Percentiles rank a stretch among this genome's conserved stretches.
phyloP scores from a whole-genome alignment of 108 stramenopile species.

The Chaetoceros tenuissimus region DNA sequence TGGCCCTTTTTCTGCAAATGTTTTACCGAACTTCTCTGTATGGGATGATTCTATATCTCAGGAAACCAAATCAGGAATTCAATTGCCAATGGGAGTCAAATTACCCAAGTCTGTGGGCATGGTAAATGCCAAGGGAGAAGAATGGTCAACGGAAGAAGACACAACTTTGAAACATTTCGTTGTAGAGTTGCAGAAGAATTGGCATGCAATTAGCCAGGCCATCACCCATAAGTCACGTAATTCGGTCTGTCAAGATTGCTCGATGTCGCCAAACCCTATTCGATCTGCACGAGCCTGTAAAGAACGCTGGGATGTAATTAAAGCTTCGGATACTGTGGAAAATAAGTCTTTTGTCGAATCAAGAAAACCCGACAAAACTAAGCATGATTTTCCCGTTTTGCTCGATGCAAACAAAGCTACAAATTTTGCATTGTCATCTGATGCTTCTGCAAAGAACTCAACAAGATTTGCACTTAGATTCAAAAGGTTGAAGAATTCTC shows the following conservation, averaged over 20 bases:
- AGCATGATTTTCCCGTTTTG: background rate
- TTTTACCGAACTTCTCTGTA: conserved; percentile 21
- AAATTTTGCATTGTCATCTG: background rate
- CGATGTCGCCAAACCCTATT: background rate
- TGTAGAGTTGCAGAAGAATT: conserved; percentile 50
- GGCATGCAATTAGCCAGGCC: conserved; percentile 31
- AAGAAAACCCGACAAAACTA: background rate
- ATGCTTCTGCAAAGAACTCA: conserved; percentile 5
- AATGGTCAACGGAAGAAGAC: conserved; percentile 51
- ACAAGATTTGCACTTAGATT: too few relatives aligned
- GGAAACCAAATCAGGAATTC: conserved; percentile 31
- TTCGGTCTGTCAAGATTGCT: background rate
- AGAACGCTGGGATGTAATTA: conserved; percentile 56
- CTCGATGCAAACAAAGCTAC: background rate
- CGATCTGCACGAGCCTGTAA: conserved; percentile 47
- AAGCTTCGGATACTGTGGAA: too few relatives aligned
- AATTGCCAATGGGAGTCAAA: conserved; percentile 67
- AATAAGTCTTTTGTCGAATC: conserved; percentile 2
- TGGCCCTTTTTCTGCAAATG: conserved; percentile 42
- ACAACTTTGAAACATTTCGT: conserved; percentile 28
- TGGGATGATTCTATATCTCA: conserved; percentile 26
- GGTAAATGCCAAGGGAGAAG: conserved; percentile 12
- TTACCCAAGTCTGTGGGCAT: conserved; percentile 8
- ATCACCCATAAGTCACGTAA: conserved; percentile 1
- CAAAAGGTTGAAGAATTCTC: conserved; percentile 12